A percentile compares a stretch with the other conserved stretches of the same genome.
Conservation (phyloP, 1,139 yeast species). For the Candida dubliniensis region DNA sequence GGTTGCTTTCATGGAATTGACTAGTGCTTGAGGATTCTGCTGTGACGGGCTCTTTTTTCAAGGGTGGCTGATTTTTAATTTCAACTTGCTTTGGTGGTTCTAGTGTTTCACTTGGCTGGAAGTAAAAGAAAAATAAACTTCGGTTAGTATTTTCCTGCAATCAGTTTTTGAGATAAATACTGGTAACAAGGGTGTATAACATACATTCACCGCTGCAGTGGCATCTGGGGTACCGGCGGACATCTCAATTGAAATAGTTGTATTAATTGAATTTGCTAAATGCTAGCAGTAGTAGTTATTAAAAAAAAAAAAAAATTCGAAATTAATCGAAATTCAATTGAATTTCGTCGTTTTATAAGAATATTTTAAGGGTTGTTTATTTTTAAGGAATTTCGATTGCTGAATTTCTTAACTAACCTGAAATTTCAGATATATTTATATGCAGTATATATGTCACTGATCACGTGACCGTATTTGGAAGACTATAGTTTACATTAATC, state of each 20-base stretch:
- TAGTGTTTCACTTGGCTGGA: slow-evolving; percentile 13
- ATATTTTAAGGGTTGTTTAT: too few species aligned
- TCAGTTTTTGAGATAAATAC: neutral
- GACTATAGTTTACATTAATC: too few species aligned
- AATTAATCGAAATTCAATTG: too few species aligned
- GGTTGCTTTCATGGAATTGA: neutral
- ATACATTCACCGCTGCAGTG: slow-evolving; percentile 1
- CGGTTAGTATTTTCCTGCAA: neutral
- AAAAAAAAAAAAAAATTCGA: too few species aligned
- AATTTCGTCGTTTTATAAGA: too few species aligned
- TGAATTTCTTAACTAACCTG: too few species aligned
- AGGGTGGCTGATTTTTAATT: slow-evolving; percentile 10
- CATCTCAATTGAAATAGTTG: neutral
- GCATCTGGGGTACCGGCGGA: slow-evolving; percentile 1
- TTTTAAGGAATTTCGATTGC: too few species aligned
- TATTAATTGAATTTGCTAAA: too few species aligned
- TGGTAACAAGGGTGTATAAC: neutral
- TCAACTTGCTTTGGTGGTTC: slow-evolving; percentile 14
- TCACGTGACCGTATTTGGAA: too few species aligned
- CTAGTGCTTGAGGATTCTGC: slow-evolving; percentile 8
- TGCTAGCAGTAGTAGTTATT: too few species aligned
- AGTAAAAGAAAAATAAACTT: neutral
- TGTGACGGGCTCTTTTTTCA: slow-evolving; percentile 5
- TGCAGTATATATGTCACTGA: too few species aligned
- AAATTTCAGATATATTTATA: too few species aligned